These are phyloP conservation scores for Coemansia sp. DNA, from an alignment of 192 early-diverging fungal genomes.

Conservation along the genomic window DNA sequence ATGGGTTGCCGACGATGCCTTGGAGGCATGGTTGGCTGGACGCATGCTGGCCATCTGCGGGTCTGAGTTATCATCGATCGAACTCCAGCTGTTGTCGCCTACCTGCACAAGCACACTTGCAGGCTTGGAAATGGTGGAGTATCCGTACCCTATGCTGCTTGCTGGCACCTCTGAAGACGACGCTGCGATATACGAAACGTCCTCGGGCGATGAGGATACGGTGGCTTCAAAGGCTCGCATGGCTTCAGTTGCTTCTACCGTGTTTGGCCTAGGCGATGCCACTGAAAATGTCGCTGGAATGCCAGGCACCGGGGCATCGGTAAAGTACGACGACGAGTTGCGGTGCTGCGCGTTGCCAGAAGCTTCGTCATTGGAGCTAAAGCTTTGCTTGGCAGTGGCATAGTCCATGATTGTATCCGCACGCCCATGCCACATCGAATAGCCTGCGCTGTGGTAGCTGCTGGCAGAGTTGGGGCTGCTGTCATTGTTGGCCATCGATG, in stretches of 20 bases:
- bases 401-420: conserved; percentile 49
- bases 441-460: conserved; percentile 52
- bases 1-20: neutral
- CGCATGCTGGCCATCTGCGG: neutral
- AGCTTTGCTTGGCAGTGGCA: conserved; percentile 49
- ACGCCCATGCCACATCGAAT: conserved; percentile 41
- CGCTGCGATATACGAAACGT: neutral
- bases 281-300: conserved; percentile 19
- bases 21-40: neutral
- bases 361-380: conserved; percentile 40
- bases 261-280: too few relatives aligned
- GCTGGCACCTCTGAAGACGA: neutral
- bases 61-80: neutral
- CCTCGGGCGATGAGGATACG: conserved; percentile 1
- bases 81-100: conserved; percentile 23
- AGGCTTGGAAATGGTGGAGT: conserved; percentile 19
- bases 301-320: conserved; percentile 21
- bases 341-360: conserved; percentile 7
- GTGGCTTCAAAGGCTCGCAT: conserved; percentile 13
- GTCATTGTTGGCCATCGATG: conserved; percentile 16
- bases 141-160: conserved; percentile 4
- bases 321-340: conserved; percentile 11
- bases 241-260: conserved; percentile 5
- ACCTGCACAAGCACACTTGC: conserved; percentile 41
- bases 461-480: conserved; percentile 45